Conservation (phyloP, 805 yeast species). For the Saccharomycopsis fodiens region DNA sequence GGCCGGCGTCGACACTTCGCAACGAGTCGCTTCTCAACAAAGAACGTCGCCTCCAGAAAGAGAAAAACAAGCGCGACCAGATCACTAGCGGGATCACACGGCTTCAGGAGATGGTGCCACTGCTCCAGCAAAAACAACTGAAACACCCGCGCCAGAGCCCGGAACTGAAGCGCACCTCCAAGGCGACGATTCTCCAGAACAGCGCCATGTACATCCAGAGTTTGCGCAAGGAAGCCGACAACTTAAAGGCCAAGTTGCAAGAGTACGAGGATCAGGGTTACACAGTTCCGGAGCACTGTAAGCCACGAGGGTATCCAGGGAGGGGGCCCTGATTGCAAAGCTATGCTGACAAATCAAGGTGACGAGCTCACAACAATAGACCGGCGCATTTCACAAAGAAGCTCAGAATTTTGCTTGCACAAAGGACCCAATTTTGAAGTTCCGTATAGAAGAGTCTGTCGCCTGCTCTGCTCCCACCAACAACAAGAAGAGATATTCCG, state of each 20-base stretch:
- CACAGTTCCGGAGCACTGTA: neutral
- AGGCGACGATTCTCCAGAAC: conserved; percentile 7
- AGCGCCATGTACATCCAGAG: conserved; percentile 12
- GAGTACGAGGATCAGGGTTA: conserved; percentile 6
- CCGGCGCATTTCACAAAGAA: too few species aligned
- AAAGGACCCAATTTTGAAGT: too few species aligned
- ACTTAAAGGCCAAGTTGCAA: neutral
- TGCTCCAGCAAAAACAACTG: neutral
- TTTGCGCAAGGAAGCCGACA: conserved; percentile 5
- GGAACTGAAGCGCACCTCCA: conserved; percentile 9
- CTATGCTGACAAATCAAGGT: too few species aligned
- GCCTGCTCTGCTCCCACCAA: too few species aligned
- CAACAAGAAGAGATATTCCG: too few species aligned
- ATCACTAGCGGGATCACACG: conserved; percentile 12
- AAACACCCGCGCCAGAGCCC: neutral
- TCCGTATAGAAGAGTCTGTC: too few species aligned
- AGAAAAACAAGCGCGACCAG: conserved; percentile 14
- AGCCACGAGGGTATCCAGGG: neutral
- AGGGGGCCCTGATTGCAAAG: too few species aligned
- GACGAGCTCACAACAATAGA: too few species aligned
- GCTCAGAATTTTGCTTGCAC: too few species aligned
- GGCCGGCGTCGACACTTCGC: neutral
- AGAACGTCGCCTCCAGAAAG: conserved; percentile 11
- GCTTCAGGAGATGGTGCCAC: conserved; percentile 20
- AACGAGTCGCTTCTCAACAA: neutral